Conservation (phyloP, 768 basidiomycete genomes). For the Tulasnella sp. region DNA sequence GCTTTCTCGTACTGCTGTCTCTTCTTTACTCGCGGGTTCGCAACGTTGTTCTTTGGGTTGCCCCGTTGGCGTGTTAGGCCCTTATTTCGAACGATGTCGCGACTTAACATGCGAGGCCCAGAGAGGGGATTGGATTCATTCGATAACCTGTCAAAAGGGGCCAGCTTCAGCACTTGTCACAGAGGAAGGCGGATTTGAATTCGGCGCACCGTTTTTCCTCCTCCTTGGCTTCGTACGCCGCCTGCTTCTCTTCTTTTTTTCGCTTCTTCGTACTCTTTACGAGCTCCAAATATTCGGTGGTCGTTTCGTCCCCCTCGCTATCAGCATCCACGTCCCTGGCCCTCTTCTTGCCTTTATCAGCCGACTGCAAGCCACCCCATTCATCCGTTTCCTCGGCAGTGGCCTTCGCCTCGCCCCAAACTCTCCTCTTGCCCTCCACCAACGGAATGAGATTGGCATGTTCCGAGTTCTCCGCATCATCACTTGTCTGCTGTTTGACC, state of each 20-base stretch:
- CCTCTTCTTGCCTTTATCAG: conserved; percentile 32
- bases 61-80: conserved; percentile 80
- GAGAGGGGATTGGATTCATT: conserved; percentile 28
- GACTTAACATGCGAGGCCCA: conserved; percentile 83
- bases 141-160: conserved; percentile 27
- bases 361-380: conserved; percentile 33
- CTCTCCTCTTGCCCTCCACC: conserved; percentile 11
- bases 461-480: conserved; percentile 47
- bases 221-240: conserved; percentile 61
- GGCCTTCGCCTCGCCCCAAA: conserved; percentile 28
- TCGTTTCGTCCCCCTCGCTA: conserved; percentile 35
- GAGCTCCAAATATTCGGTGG: conserved; percentile 82
- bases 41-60: conserved; percentile 60
- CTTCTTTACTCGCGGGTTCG: conserved; percentile 98
- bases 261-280: conserved; percentile 66
- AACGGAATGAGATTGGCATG: conserved; percentile 23
- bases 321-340: conserved; percentile 31
- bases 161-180: neutral
- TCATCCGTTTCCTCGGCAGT: conserved; percentile 29
- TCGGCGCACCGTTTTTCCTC: conserved; percentile 49
- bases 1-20: conserved; percentile 81
- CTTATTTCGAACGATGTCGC: conserved; percentile 87
- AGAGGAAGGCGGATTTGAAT: neutral
- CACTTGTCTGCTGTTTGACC: conserved; percentile 37
- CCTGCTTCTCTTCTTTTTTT: conserved; percentile 72